A percentile compares a stretch with the other conserved stretches of the same genome.
Evolutionary conservation across 441 rosid species (phyloP).

Genomic region (Euphorbia corollata): DNA sequence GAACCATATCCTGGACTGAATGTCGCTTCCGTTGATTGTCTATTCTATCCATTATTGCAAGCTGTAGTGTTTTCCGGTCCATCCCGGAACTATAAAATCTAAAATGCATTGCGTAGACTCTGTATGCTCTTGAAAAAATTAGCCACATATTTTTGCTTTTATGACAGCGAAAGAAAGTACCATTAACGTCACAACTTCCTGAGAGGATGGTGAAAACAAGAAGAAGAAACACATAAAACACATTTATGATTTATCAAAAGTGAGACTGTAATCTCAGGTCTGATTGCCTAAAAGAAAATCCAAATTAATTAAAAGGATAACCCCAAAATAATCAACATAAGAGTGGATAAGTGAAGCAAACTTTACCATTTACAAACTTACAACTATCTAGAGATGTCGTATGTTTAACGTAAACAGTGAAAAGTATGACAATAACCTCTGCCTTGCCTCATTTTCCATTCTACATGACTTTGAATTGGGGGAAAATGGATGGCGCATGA

Average conservation of each 20-base stretch:
- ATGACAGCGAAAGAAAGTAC: no score
- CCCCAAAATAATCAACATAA: neutral
- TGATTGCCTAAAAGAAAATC: neutral
- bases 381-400: neutral
- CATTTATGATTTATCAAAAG: neutral
- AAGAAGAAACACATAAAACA: neutral
- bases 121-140: constrained; percentile 20
- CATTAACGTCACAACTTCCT: neutral
- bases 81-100: constrained; percentile 45
- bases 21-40: constrained; percentile 59
- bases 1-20: constrained; percentile 47
- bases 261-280: neutral
- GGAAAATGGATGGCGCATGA: neutral
- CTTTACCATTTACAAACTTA: neutral
- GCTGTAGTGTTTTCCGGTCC: constrained; percentile 57
- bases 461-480: neutral
- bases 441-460: neutral
- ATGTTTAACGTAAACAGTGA: neutral
- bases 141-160: constrained; percentile 28
- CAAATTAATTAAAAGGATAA: neutral
- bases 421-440: neutral
- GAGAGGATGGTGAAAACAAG: neutral
- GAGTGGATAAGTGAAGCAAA: neutral
- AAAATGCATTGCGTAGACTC: constrained; percentile 9
- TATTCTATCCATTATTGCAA: constrained; percentile 61